These are phyloP conservation scores for Aspergillus carlsbadensis DNA, from an alignment of 495 filamentous ascomycete species.

Conservation along the genomic window DNA sequence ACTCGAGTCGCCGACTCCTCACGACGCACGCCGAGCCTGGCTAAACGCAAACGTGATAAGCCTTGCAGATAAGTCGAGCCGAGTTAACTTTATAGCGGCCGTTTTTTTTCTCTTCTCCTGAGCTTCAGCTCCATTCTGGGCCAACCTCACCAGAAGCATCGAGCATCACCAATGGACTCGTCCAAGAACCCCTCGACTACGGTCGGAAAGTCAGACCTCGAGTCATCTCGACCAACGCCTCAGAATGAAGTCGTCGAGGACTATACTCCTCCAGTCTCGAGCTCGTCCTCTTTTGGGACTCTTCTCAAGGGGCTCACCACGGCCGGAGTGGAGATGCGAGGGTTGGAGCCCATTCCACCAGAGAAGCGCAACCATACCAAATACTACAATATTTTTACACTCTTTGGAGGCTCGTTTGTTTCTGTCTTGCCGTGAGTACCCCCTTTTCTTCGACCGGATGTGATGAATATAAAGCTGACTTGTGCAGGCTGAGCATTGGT, in stretches of 20 bases:
- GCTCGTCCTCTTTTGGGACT: not conserved
- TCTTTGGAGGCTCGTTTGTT: constrained; percentile 1
- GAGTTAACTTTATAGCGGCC: too few species aligned
- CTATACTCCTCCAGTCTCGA: too few species aligned
- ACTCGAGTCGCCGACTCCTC: too few species aligned
- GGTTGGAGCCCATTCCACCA: not conserved
- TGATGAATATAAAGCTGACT: not conserved
- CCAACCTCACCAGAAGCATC: too few species aligned
- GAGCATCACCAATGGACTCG: too few species aligned
- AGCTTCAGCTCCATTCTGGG: too few species aligned
- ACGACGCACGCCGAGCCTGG: too few species aligned
- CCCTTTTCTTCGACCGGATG: not conserved
- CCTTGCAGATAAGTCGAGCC: too few species aligned
- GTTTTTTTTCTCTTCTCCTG: too few species aligned
- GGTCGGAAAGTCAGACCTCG: not conserved
- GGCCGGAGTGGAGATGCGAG: constrained; percentile 1
- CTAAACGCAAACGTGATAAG: too few species aligned
- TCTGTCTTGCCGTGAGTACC: not conserved
- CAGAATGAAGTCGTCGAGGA: not conserved
- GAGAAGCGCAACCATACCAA: constrained; percentile 3
- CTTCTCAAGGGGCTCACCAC: constrained; percentile 1
- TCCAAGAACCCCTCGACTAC: too few species aligned
- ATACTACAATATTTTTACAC: constrained; percentile 6
- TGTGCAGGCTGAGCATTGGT: not conserved
- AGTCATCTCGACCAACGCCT: not conserved